A percentile compares a stretch with the other conserved stretches of the same genome.
These are phyloP conservation scores for Solanum infundibuliforme DNA, from an alignment of 257 asterid genomes.

Conservation along the genomic window DNA sequence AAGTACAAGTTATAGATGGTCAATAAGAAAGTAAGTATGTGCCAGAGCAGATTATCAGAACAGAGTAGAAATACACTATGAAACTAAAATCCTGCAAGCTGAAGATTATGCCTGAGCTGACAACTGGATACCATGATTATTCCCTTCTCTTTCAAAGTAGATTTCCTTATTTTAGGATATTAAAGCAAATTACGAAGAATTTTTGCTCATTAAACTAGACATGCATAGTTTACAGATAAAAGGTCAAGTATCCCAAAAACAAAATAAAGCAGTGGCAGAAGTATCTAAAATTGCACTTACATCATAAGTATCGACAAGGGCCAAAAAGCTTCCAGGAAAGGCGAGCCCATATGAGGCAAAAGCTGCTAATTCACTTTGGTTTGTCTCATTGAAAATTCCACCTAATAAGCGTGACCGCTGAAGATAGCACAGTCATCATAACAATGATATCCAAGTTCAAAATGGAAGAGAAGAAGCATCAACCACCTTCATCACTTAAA, in stretches of 20 bases:
- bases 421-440: conserved; percentile 6
- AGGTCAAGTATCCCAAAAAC: neutral
- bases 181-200: neutral
- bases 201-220: neutral
- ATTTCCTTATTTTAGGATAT: neutral
- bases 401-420: conserved; percentile 44
- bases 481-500: neutral
- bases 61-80: neutral
- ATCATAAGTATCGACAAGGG: conserved; percentile 94
- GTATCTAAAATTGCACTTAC: conserved; percentile 32
- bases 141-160: neutral
- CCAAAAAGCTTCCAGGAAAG: conserved; percentile 69
- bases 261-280: neutral
- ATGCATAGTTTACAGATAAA: neutral
- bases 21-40: neutral
- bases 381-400: conserved; percentile 72
- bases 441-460: neutral
- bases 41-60: neutral
- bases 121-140: neutral
- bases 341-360: conserved; percentile 83
- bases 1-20: conserved; percentile 3
- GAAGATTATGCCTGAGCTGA: neutral
- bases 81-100: neutral
- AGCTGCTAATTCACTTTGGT: conserved; percentile 90
- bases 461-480: neutral